These are phyloP conservation scores for Sclerospora graminicola DNA, from an alignment of 352 stramenopile genomes.

Conservation along the genomic window DNA sequence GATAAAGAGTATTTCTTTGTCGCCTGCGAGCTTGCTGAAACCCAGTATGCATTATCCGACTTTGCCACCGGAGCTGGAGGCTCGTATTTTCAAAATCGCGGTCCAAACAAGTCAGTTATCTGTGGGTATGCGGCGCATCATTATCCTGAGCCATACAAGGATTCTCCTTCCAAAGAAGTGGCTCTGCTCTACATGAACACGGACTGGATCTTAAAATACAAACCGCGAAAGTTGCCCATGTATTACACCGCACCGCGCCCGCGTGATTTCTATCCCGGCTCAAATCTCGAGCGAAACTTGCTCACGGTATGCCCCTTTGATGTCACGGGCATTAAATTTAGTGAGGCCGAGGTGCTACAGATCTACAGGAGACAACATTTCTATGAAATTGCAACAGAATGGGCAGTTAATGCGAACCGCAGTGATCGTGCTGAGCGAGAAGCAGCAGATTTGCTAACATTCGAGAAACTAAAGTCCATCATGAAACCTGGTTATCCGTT, in stretches of 20 bases:
- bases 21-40: slow-evolving; percentile 36
- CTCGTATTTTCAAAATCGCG: slow-evolving; percentile 16
- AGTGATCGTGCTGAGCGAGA: slow-evolving; percentile 5
- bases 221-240: slow-evolving; percentile 20
- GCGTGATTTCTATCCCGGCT: slow-evolving; percentile 30
- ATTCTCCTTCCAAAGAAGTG: slow-evolving; percentile 12
- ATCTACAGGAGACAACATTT: slow-evolving; percentile 29
- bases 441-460: slow-evolving; percentile 14
- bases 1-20: slow-evolving; percentile 39
- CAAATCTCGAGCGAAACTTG: slow-evolving; percentile 23
- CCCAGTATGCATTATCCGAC: slow-evolving; percentile 26
- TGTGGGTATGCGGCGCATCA: slow-evolving; percentile 41
- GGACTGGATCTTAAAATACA: slow-evolving; percentile 33
- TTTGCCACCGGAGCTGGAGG: slow-evolving; percentile 31
- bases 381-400: slow-evolving; percentile 16
- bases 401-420: slow-evolving; percentile 15
- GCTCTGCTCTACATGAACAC: slow-evolving; percentile 42
- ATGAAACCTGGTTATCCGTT: slow-evolving; percentile 5
- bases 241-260: slow-evolving; percentile 26
- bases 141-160: slow-evolving; percentile 21
- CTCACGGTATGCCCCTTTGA: slow-evolving; percentile 31
- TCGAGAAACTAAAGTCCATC: slow-evolving; percentile 12
- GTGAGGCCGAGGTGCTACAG: slow-evolving; percentile 15
- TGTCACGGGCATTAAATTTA: slow-evolving; percentile 22
- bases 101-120: slow-evolving; percentile 21